Percentiles rank a stretch among this genome's conserved stretches.
Conservation (phyloP, 2,329 filamentous ascomycete genomes). For the Keithomyces neogunnii region DNA sequence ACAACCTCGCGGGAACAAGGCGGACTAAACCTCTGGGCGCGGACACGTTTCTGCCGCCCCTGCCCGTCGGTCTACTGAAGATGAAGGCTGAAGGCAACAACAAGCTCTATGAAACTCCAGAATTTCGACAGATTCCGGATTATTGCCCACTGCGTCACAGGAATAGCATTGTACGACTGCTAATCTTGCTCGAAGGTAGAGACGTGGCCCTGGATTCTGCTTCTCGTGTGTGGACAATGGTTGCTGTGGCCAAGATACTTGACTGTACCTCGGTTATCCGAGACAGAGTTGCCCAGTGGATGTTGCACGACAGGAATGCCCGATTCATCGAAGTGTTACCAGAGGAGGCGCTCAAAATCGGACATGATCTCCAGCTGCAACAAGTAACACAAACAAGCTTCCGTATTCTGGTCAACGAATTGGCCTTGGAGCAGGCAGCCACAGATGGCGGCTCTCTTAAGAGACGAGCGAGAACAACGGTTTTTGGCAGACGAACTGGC, state of each 20-base stretch:
- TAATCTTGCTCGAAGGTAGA: conserved; percentile 48
- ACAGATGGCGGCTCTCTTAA: background rate
- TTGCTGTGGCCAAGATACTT: conserved; percentile 51
- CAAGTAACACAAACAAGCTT: conserved; percentile 42
- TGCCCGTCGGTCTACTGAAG: conserved; percentile 8
- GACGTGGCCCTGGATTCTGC: conserved; percentile 54
- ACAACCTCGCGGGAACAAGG: background rate
- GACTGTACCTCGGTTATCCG: conserved; percentile 38
- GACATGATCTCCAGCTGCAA: conserved; percentile 34
- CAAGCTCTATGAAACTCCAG: conserved; percentile 15
- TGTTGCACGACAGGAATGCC: conserved; percentile 44
- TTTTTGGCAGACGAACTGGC: conserved; percentile 39
- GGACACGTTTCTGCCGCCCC: conserved; percentile 1
- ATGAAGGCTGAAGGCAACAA: conserved; percentile 15
- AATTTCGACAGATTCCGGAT: conserved; percentile 36
- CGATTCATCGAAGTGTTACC: conserved; percentile 56
- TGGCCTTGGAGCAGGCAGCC: conserved; percentile 39
- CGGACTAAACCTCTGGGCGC: background rate
- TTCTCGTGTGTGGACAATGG: conserved; percentile 58
- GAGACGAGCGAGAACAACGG: conserved; percentile 16
- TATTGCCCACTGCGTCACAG: conserved; percentile 59
- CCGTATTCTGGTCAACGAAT: conserved; percentile 53
- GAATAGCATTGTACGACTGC: conserved; percentile 52
- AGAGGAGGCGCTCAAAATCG: conserved; percentile 52
- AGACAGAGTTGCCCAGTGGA: conserved; percentile 48